These are phyloP conservation scores for Azolla pinnata DNA, from an alignment of 75 land plant species.

Conservation along the genomic window DNA sequence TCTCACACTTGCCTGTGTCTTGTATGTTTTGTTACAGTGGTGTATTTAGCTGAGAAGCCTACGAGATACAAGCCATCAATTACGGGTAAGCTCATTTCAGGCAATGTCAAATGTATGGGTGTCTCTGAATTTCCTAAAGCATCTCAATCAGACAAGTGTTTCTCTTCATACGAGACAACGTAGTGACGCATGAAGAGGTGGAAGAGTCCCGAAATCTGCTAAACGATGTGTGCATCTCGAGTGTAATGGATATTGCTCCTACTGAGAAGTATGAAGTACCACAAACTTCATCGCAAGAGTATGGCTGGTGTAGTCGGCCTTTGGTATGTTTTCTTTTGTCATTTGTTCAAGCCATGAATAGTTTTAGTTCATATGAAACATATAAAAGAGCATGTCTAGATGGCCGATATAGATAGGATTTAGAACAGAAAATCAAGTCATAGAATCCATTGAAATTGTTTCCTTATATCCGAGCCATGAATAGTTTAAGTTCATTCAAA, in stretches of 20 bases:
- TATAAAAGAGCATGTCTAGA: too few species aligned
- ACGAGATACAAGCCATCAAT: conserved; percentile 5
- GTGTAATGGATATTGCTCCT: conserved; percentile 16
- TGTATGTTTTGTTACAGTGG: not conserved
- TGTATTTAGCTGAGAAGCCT: conserved; percentile 4
- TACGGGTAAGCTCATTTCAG: not conserved
- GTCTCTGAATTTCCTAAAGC: too few species aligned
- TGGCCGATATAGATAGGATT: too few species aligned
- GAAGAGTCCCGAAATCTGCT: conserved; percentile 21
- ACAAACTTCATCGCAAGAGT: conserved; percentile 26
- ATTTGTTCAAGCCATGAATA: too few species aligned
- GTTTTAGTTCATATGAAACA: too few species aligned
- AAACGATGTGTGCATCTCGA: conserved; percentile 14
- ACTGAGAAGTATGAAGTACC: conserved; percentile 31
- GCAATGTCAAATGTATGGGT: too few species aligned
- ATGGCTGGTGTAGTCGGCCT: conserved; percentile 31
- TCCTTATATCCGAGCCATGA: too few species aligned
- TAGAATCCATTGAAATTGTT: too few species aligned
- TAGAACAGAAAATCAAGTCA: too few species aligned
- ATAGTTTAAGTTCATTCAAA: too few species aligned
- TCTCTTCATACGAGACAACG: too few species aligned
- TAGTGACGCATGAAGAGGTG: conserved; percentile 22
- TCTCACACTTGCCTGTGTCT: not conserved
- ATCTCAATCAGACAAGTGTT: too few species aligned
- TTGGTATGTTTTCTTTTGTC: conserved; percentile 16